Conservation (phyloP, 441 rosid species). For the Mallotus repandus region DNA sequence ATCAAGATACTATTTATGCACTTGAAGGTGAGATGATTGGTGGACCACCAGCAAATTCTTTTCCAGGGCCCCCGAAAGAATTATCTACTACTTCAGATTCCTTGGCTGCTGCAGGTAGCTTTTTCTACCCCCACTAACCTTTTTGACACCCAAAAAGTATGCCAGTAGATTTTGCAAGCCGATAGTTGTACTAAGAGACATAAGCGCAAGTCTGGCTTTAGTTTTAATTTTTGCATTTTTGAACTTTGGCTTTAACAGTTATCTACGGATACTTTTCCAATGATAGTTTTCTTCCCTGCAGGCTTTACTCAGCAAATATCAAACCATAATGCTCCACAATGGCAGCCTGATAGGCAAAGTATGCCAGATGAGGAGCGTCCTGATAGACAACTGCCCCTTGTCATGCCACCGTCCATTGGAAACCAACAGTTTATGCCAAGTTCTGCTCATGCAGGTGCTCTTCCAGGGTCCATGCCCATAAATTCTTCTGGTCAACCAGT, state of each 20-base stretch:
- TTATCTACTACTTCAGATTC: conserved; percentile 46
- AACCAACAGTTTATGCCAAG: conserved; percentile 65
- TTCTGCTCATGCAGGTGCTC: conserved; percentile 47
- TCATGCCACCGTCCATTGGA: conserved; percentile 39
- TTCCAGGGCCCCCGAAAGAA: conserved; percentile 55
- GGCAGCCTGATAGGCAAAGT: conserved; percentile 61
- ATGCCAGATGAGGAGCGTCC: conserved; percentile 50
- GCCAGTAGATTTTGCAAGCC: not conserved
- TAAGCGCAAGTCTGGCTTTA: not conserved
- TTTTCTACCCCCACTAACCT: not conserved
- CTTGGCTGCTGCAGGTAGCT: conserved; percentile 50
- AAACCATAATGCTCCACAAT: conserved; percentile 38
- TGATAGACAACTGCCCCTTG: conserved; percentile 39
- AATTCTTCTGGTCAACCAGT: conserved; percentile 51
- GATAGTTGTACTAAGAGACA: not conserved
- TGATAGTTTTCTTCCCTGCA: conserved; percentile 25
- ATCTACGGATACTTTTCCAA: not conserved
- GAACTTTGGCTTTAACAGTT: not conserved
- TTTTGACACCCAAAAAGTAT: not conserved
- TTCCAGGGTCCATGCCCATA: conserved; percentile 63
- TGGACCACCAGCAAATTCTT: conserved; percentile 53
- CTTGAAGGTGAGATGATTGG: conserved; percentile 85
- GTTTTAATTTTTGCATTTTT: not conserved
- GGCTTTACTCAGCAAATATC: conserved; percentile 53
- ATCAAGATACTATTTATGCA: conserved; percentile 72